phyloP scores from a whole-genome alignment of 2,329 filamentous ascomycete species.

The Cyphellophora europaea region DNA sequence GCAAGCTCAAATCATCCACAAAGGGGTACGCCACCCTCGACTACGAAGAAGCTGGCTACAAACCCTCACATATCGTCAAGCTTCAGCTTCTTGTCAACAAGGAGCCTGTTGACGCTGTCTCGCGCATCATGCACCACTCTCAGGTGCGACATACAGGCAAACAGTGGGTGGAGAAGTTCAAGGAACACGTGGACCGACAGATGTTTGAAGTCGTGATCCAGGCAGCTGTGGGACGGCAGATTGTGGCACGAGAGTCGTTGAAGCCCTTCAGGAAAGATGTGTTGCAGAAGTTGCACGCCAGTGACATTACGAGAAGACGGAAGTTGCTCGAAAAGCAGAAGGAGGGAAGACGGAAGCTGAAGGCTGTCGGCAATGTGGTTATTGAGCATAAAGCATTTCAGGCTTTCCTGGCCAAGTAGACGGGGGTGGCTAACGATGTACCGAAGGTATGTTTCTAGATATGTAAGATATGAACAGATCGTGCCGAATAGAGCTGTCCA shows the following conservation, averaged over 20 bases:
- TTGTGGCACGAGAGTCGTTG: slow-evolving; percentile 86
- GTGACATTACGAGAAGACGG: slow-evolving; percentile 69
- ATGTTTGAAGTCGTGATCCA: slow-evolving; percentile 98
- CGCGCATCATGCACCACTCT: slow-evolving; percentile 75
- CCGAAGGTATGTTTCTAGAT: too few species aligned
- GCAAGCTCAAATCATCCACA: slow-evolving; percentile 84
- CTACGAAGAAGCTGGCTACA: slow-evolving; percentile 92
- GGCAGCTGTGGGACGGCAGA: slow-evolving; percentile 69
- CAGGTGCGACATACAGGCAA: slow-evolving; percentile 74
- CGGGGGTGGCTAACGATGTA: too few species aligned
- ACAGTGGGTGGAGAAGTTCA: slow-evolving; percentile 91
- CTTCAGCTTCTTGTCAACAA: slow-evolving; percentile 92
- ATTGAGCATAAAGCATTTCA: slow-evolving; percentile 96
- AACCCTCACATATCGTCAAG: slow-evolving; percentile 70
- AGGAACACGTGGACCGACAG: slow-evolving; percentile 89
- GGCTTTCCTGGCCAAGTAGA: slow-evolving; percentile 82
- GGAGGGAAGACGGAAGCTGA: slow-evolving; percentile 79
- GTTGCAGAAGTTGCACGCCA: slow-evolving; percentile 82
- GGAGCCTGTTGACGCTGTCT: slow-evolving; percentile 82
- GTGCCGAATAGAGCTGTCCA: too few species aligned
- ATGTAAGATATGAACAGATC: too few species aligned
- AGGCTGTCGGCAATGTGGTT: slow-evolving; percentile 72
- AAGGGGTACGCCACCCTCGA: slow-evolving; percentile 95
- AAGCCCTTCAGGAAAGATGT: slow-evolving; percentile 97
- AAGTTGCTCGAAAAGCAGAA: slow-evolving; percentile 97